Percentiles rank a stretch among this genome's conserved stretches.
Conservation (phyloP, 108 stramenopile species). For the Nannochloropsis oceanica region DNA sequence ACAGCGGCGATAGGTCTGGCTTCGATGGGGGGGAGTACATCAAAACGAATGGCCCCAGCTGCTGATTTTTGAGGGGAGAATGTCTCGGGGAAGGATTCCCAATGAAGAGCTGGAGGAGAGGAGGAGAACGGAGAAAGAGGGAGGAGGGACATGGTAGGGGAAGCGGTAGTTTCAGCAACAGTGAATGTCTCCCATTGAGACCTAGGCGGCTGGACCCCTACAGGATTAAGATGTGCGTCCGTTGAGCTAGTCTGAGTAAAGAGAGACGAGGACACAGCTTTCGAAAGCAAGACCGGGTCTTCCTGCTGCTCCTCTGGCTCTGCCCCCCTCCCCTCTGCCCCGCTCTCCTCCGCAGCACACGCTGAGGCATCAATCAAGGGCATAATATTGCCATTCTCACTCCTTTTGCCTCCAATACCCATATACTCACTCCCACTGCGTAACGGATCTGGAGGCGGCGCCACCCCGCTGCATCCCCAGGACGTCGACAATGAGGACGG, state of each 20-base stretch:
- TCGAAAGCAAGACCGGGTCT: too few species aligned
- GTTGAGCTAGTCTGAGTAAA: too few species aligned
- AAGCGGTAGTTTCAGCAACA: background rate
- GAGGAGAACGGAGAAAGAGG: background rate
- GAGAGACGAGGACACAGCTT: too few species aligned
- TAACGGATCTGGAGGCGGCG: background rate
- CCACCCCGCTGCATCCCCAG: background rate
- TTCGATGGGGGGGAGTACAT: background rate
- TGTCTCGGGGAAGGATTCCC: background rate
- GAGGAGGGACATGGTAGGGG: background rate
- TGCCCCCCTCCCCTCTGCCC: too few species aligned
- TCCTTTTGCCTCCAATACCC: too few species aligned
- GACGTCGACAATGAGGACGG: too few species aligned
- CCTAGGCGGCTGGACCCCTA: background rate
- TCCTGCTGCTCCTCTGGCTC: too few species aligned
- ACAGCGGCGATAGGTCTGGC: background rate
- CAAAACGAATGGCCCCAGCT: background rate
- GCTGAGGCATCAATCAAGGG: background rate
- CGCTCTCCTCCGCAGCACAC: too few species aligned
- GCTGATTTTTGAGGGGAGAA: background rate
- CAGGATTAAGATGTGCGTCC: too few species aligned
- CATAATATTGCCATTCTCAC: background rate
- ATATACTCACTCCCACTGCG: background rate
- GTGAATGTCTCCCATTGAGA: background rate
- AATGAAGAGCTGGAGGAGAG: background rate